Conservation (phyloP, 2,329 filamentous ascomycete genomes). For the Chrysoporthe deuterocubensis region DNA sequence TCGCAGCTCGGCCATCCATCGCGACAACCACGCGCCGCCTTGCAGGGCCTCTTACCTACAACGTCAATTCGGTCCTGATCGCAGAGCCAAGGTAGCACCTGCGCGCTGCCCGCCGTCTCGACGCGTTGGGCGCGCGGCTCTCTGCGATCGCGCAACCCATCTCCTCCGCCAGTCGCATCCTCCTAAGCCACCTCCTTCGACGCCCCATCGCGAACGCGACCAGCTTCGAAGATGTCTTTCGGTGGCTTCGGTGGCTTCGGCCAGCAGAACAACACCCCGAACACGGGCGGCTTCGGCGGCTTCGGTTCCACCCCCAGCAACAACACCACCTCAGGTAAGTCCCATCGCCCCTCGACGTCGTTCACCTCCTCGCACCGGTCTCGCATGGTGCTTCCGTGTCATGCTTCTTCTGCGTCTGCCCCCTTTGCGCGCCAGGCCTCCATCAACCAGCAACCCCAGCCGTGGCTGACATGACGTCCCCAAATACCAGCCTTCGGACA, state of each 20-base stretch:
- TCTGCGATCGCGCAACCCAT: slow-evolving; percentile 28
- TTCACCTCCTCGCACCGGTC: neutral
- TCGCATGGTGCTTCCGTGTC: slow-evolving; percentile 29
- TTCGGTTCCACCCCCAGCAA: slow-evolving; percentile 53
- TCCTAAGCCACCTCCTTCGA: slow-evolving; percentile 1
- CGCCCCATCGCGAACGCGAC: slow-evolving; percentile 22
- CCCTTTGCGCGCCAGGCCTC: slow-evolving; percentile 32
- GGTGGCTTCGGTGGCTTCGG: slow-evolving; percentile 63
- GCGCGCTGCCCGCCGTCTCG: slow-evolving; percentile 15
- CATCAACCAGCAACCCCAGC: slow-evolving; percentile 25
- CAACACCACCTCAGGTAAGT: slow-evolving; percentile 57
- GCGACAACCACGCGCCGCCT: slow-evolving; percentile 13
- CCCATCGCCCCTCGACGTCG: slow-evolving; percentile 16
- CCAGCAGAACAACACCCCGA: slow-evolving; percentile 49
- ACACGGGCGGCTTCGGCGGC: slow-evolving; percentile 55
- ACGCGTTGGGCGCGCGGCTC: slow-evolving; percentile 40
- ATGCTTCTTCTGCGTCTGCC: slow-evolving; percentile 13
- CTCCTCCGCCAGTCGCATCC: slow-evolving; percentile 23
- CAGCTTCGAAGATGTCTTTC: slow-evolving; percentile 56
- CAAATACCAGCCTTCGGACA: slow-evolving; percentile 44
- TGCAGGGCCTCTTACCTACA: neutral
- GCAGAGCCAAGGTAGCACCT: slow-evolving; percentile 9
- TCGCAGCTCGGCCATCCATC: slow-evolving; percentile 14
- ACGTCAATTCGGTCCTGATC: slow-evolving; percentile 19
- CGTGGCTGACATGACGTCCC: slow-evolving; percentile 29